phyloP scores from a whole-genome alignment of 2,329 filamentous ascomycete genomes.

The Zymoseptoria crescenta region DNA sequence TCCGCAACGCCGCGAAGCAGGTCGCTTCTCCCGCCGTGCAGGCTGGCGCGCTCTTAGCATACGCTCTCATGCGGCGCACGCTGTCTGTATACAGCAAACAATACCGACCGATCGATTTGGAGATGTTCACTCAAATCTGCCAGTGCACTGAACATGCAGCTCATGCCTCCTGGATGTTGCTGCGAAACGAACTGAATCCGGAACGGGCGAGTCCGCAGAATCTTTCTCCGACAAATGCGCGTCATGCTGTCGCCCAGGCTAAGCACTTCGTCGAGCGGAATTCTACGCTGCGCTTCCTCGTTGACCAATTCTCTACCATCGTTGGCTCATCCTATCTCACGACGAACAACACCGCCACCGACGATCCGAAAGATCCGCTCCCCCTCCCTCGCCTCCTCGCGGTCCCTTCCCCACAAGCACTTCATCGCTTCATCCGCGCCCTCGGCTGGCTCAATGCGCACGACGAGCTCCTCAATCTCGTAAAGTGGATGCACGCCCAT shows the following conservation, averaged over 20 bases:
- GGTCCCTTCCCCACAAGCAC: constrained; percentile 39
- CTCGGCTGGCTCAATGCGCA: constrained; percentile 55
- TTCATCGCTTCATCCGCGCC: constrained; percentile 56
- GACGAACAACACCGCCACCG: neutral
- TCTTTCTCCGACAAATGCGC: neutral
- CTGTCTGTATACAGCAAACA: constrained; percentile 8
- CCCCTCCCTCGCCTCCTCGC: constrained; percentile 32
- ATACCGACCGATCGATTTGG: constrained; percentile 29
- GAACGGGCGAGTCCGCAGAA: neutral
- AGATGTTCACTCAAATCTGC: constrained; percentile 27
- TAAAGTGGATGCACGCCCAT: constrained; percentile 52
- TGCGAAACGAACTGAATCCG: constrained; percentile 1
- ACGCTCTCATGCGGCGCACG: constrained; percentile 13
- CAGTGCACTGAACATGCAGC: constrained; percentile 26
- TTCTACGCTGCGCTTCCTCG: neutral
- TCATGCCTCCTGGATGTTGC: constrained; percentile 17
- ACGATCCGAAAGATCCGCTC: neutral
- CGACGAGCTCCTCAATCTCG: constrained; percentile 48
- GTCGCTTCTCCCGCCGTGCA: neutral
- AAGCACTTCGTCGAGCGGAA: neutral
- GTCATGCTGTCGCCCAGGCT: neutral
- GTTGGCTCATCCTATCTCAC: neutral
- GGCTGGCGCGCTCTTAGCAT: constrained; percentile 16
- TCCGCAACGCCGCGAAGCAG: neutral
- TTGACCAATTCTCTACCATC: neutral